Evolutionary conservation across 129 eudicot species (phyloP), one percentile per base, ranked within the genome.

Genomic region (Flaveria robusta): DNA sequence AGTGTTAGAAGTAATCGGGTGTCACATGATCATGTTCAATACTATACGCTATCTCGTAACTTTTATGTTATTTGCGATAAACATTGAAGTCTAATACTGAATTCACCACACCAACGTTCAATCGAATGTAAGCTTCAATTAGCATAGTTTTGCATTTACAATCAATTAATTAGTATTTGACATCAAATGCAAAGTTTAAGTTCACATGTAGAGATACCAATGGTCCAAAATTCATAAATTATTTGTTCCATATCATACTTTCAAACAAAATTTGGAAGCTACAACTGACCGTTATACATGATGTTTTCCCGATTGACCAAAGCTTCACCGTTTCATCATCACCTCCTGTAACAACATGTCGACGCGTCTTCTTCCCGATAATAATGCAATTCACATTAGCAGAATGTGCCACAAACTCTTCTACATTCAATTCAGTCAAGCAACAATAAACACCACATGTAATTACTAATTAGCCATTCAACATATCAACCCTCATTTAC

Each of bases 391-490:
- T 93, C 70, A 93, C 96, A 85, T 85, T 88, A 64, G 90, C 93
- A 43, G 93, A 85, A 82, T 93, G 98, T 7, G 96, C 98, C 84
- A 88, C 90, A 70, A 93, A 91, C 80, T 91, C 98, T 88, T 93
- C 98, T 93, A 68, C 60, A 68, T 47, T 64, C 34, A 83, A 68
- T 79, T 54, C 42, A 81, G 96, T 94, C 83, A 91, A 88, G 91
- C 75, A 82, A 60, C 31, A 23, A 67, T 72, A 80, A 82, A 56
- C n/a, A 60, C 42, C 20, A 24, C 20, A 76, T 41, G 7, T 34
- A 34, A 34, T 34, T 1, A 34, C 39, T 34, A 34, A 34, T 34
- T 34, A 34, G 39, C 39, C 39, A 34, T 34, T 5, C 5, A 34
- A 34, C 39, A 34, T 34, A 34, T 34, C 39, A 34, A 34, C 39